Evolutionary conservation across 2,329 filamentous ascomycete genomes (phyloP).

Genomic region (Dothideomycetes sp.): DNA sequence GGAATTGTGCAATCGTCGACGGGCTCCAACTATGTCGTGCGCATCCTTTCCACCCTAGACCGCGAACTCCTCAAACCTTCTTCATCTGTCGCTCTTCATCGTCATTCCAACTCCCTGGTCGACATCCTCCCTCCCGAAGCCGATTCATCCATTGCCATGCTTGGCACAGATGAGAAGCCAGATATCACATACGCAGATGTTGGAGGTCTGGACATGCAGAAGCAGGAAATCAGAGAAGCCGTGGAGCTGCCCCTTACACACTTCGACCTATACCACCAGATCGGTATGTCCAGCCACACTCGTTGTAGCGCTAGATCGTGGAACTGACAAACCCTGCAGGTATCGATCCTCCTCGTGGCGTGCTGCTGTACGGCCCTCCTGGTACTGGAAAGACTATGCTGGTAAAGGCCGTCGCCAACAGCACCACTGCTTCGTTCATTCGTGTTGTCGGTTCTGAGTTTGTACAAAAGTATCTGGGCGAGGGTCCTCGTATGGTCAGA

Average conservation of each 20-base stretch:
- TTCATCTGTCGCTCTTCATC: conserved; percentile 92
- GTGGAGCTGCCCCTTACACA: conserved; percentile 95
- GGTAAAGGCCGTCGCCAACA: conserved; percentile 97
- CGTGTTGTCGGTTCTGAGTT: conserved; percentile 97
- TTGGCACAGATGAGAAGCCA: conserved; percentile 92
- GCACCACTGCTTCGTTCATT: conserved; percentile 96
- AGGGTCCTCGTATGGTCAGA: conserved; percentile 96
- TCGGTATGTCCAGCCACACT: too few relatives aligned
- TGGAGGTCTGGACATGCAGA: conserved; percentile 97
- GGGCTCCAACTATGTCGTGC: conserved; percentile 96
- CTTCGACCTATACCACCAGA: conserved; percentile 98
- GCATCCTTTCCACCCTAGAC: conserved; percentile 95
- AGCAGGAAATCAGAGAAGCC: conserved; percentile 97
- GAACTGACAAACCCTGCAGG: too few relatives aligned
- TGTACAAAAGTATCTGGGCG: conserved; percentile 96
- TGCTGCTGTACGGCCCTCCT: conserved; percentile 89
- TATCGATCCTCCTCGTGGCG: conserved; percentile 94
- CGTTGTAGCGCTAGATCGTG: too few relatives aligned
- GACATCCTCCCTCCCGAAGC: conserved; percentile 98
- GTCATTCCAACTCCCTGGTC: conserved; percentile 96
- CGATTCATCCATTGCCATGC: conserved; percentile 97
- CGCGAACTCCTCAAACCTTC: conserved; percentile 97
- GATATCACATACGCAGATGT: conserved; percentile 98
- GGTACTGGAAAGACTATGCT: conserved; percentile 96
- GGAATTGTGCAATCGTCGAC: conserved; percentile 98